phyloP scores from a whole-genome alignment of 2,329 filamentous ascomycete species.

The Colletotrichum sp. region DNA sequence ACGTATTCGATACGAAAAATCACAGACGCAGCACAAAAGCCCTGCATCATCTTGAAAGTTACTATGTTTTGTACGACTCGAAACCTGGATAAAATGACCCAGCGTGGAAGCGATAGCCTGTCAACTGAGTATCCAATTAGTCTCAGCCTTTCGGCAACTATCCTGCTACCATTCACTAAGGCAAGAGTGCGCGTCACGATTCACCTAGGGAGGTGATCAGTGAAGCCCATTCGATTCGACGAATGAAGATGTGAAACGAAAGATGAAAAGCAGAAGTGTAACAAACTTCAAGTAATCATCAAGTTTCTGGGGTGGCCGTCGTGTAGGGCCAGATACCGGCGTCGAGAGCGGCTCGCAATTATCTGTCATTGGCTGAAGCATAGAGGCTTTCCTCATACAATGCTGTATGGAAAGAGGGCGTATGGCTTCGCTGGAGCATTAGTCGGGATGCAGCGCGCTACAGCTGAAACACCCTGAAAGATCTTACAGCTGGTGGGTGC shows the following conservation, averaged over 20 bases:
- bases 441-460: not conserved
- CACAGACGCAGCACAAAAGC: not conserved
- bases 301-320: not conserved
- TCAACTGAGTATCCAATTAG: not conserved
- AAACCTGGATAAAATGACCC: not conserved
- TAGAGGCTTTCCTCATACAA: not conserved
- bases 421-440: not conserved
- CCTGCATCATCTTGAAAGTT: not conserved
- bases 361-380: not conserved
- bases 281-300: not conserved
- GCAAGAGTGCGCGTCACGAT: not conserved
- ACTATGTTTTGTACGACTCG: not conserved
- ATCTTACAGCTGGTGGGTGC: not conserved
- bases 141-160: not conserved
- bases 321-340: not conserved
- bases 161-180: not conserved
- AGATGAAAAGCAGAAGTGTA: not conserved
- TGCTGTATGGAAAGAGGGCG: not conserved
- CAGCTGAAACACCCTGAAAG: not conserved
- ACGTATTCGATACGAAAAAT: not conserved
- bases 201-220: not conserved
- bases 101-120: not conserved
- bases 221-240: not conserved
- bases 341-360: not conserved
- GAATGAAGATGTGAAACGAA: not conserved